Conservation (phyloP, 352 stramenopile genomes). For the Pythium oligandrum region DNA sequence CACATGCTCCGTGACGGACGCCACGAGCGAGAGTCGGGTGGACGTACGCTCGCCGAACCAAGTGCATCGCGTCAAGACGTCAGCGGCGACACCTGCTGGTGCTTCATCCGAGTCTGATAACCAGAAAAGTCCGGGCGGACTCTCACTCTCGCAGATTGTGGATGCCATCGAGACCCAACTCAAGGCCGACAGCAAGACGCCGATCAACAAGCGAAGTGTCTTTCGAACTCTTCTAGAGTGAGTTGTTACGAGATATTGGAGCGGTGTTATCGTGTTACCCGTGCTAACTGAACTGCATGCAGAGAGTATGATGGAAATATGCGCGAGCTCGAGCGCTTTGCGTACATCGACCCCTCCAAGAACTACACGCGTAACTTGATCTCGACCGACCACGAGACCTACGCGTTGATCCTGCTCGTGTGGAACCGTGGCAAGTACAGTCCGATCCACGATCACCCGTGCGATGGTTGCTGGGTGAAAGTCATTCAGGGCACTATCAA, state of each 20-base stretch:
- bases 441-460: slow-evolving; percentile 87
- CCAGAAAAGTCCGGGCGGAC: neutral
- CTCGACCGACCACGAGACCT: slow-evolving; percentile 83
- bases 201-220: slow-evolving; percentile 32
- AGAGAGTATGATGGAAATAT: slow-evolving; percentile 38
- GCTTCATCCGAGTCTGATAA: no score
- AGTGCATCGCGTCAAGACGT: slow-evolving; percentile 6
- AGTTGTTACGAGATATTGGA: slow-evolving; percentile 6
- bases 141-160: slow-evolving; percentile 37
- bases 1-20: slow-evolving; percentile 12
- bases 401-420: slow-evolving; percentile 91
- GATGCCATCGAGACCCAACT: slow-evolving; percentile 35
- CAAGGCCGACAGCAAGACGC: slow-evolving; percentile 22
- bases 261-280: neutral
- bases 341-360: slow-evolving; percentile 59
- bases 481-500: slow-evolving; percentile 60
- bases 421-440: slow-evolving; percentile 84
- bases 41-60: slow-evolving; percentile 3
- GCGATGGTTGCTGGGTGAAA: slow-evolving; percentile 81
- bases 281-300: neutral
- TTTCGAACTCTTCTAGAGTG: slow-evolving; percentile 40
- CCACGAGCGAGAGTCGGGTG: neutral
- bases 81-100: no score
- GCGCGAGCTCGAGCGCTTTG: slow-evolving; percentile 57
- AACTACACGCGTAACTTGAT: slow-evolving; percentile 91